Base-by-base conservation (phyloP, 2,329 filamentous ascomycete genomes). In the Fusarium sulawesiense region DNA sequence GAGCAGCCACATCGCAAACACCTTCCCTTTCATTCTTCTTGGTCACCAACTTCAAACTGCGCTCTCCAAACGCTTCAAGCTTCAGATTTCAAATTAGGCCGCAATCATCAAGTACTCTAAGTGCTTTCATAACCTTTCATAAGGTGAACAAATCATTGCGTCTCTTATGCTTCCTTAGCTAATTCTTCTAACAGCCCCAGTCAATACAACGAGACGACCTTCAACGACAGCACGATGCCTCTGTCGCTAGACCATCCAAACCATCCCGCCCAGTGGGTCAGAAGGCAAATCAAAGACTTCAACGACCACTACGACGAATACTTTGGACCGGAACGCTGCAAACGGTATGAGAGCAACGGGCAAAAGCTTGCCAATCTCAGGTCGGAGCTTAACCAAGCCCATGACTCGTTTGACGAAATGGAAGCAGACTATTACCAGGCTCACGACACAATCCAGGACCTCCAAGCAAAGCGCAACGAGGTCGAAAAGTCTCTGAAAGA, bases 381-480 rank as follows among this genome's bases (percentile, higher is more conserved):
- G 10, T 11, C 18, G 34, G 10, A 37, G 18, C 34, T 37, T n/a
- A 12, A 7, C 10, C 18, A 37, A n/a, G 34, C 34, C 5, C 0
- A n/a, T 37, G 34, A 6, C 18, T 11, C 34, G 18, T 37, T 12
- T 37, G 34, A 37, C 18, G 18, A 37, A 0, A 4, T 11, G 32
- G 32, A 18, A 18, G 16, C 0, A 37, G 32, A 37, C 21, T 21
- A 21, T 21, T 21, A 21, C 21, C 21, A 21, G 21, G 21, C 21
- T 21, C 21, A 21, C 21, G 4, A 21, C 21, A 21, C 21, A 21
- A 21, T 21, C 21, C 21, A 21, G 21, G 4, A 4, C 21, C 34
- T 37, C 18, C 18, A 4, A n/a, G 1, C 2, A 1, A 9, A 37
- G 10, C 34, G n/a, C 34, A 3, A 1, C 9, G 1, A 7, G 5